Conservation (phyloP, 495 filamentous ascomycete genomes). For the Aspergillus biplanus region DNA sequence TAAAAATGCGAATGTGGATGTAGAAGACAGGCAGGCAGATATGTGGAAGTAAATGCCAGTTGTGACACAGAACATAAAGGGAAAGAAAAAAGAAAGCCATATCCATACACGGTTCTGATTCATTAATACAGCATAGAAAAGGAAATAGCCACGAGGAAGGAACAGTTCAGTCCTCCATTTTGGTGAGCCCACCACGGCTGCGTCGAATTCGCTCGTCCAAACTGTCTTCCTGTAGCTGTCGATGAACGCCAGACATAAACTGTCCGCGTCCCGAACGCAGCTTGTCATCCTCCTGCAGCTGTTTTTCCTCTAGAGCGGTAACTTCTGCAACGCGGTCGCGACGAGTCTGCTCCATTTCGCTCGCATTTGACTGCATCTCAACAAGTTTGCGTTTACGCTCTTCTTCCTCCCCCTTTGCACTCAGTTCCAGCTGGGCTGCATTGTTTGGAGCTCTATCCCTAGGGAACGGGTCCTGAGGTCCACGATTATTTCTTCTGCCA, state of each 20-base stretch:
- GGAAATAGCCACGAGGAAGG: neutral
- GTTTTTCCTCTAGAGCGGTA: slow-evolving; percentile 63
- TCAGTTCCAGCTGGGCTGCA: slow-evolving; percentile 17
- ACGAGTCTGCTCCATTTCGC: slow-evolving; percentile 74
- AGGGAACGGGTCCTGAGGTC: slow-evolving; percentile 26
- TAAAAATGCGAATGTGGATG: slow-evolving; percentile 1
- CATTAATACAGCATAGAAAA: neutral
- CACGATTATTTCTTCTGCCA: slow-evolving; percentile 25
- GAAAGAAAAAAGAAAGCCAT: neutral
- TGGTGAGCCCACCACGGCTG: slow-evolving; percentile 43
- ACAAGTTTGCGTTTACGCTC: slow-evolving; percentile 66
- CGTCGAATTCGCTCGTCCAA: slow-evolving; percentile 48
- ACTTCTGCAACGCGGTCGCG: slow-evolving; percentile 70
- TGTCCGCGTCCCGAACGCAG: slow-evolving; percentile 46
- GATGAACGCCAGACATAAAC: slow-evolving; percentile 47
- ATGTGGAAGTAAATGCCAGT: neutral
- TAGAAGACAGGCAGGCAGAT: neutral
- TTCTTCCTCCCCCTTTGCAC: slow-evolving; percentile 37
- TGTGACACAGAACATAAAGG: neutral
- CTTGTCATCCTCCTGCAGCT: slow-evolving; percentile 63
- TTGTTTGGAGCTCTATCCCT: slow-evolving; percentile 28
- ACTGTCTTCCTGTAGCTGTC: slow-evolving; percentile 44
- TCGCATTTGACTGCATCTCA: slow-evolving; percentile 87
- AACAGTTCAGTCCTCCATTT: slow-evolving; percentile 34
- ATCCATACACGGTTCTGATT: neutral